These are phyloP conservation scores for Aspergillus spinulosporus DNA, from an alignment of 2,329 filamentous ascomycete genomes.

Conservation along the genomic window DNA sequence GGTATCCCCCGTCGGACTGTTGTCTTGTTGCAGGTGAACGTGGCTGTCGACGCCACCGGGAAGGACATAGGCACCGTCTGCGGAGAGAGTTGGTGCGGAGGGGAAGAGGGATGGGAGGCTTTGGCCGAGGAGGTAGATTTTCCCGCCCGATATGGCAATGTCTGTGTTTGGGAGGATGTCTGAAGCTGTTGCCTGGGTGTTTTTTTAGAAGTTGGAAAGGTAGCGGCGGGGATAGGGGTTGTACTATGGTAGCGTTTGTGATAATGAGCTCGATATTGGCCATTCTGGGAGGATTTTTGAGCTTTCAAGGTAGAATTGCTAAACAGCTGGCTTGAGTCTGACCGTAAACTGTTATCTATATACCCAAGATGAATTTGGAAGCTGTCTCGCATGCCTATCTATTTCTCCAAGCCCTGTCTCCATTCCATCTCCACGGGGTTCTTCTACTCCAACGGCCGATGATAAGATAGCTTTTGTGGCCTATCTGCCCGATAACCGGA, in stretches of 20 bases:
- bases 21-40: constrained; percentile 50
- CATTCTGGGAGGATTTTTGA: neutral
- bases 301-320: neutral
- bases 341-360: neutral
- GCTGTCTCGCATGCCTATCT: neutral
- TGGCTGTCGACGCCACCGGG: constrained; percentile 53
- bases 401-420: neutral
- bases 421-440: neutral
- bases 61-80: constrained; percentile 23
- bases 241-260: constrained; percentile 46
- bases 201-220: neutral
- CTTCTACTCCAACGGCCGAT: neutral
- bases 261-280: constrained; percentile 42
- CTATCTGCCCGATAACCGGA: neutral
- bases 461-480: neutral
- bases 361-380: neutral
- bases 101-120: constrained; percentile 32
- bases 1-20: constrained; percentile 43
- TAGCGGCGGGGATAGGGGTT: neutral
- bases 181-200: constrained; percentile 46
- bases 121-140: constrained; percentile 48
- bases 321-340: neutral
- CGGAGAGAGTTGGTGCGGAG: constrained; percentile 10
- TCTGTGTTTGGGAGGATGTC: constrained; percentile 49
- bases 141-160: constrained; percentile 51